Evolutionary conservation across 2,329 filamentous ascomycete species (phyloP), one percentile per base, ranked within the genome.

Genomic region (Paracorniculantispora psalliotae): DNA sequence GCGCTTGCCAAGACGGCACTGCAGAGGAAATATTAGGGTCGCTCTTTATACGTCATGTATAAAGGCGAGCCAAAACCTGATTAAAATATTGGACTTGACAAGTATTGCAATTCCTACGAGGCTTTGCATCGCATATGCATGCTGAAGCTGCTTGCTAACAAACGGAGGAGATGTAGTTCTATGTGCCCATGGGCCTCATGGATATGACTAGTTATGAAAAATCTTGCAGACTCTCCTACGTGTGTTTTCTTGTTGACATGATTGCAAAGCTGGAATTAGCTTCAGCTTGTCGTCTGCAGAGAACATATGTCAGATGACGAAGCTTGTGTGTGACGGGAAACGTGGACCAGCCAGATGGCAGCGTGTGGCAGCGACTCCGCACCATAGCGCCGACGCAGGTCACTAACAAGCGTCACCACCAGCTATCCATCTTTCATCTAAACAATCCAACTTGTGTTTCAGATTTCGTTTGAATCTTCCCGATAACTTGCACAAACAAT

Each of bases 341-440:
- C 55, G 35, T 51, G 46, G 55, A 57, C 46, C 46, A 50, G 44
- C 54, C 44, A 57, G 21, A 25, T 15, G 8, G 4, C 30, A 35
- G 33, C 25, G 33, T 39, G 46, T 41, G 23, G 33, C 9, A 49
- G 47, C n/a, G 43, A 50, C 55, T 57, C 55, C 55, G 55, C 55
- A 51, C 47, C n/a, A 44, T 44, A n/a, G 39, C 21, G 33, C n/a
- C 26, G 19, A 57, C 46, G 33, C 43, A 25, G 35, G 46, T 59
- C 51, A 48, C 51, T 47, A 46, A 52, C 37, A 46, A 59, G 26
- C 30, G 28, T 47, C 21, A 23, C 39, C 39, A 39, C 33, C 49
- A 57, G 9, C 35, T 9, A 44, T 17, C 15, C 62, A 80, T 43
- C 47, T 51, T 50, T 26, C 35, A 49, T 51, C 46, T 25, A 50